Evolutionary conservation across 345 rosid genomes (phyloP).

Genomic region (Mangifera indica): DNA sequence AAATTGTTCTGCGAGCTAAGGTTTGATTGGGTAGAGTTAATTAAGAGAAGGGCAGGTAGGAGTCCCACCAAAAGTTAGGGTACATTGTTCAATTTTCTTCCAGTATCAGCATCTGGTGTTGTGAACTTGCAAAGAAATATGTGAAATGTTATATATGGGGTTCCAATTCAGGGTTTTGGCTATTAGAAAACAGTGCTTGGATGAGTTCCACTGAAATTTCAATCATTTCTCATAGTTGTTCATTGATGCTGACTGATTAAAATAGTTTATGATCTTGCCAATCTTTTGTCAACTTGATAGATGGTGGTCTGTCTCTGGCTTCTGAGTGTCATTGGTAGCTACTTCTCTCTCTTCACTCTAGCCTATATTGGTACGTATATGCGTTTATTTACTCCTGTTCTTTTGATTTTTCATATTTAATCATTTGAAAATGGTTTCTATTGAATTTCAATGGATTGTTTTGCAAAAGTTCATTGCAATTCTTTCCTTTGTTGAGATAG

Average conservation of each 20-base stretch:
- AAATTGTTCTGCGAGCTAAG: not conserved
- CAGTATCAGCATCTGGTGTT: not conserved
- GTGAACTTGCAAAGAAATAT: not conserved
- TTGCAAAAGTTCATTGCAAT: not conserved
- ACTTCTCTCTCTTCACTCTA: constrained; percentile 79
- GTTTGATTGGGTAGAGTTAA: not conserved
- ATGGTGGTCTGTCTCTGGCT: constrained; percentile 90
- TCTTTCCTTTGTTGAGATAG: not conserved
- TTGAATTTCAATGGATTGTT: not conserved
- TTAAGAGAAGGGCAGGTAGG: not conserved
- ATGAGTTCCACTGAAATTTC: not conserved
- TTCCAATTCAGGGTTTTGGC: too few relatives aligned
- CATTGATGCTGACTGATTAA: not conserved
- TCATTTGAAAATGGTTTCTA: not conserved
- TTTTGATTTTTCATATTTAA: not conserved
- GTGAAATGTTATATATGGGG: too few relatives aligned
- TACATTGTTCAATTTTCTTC: not conserved
- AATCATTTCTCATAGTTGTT: not conserved
- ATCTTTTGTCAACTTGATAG: constrained; percentile 39
- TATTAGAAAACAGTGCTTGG: not conserved
- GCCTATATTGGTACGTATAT: constrained; percentile 70
- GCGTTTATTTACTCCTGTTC: constrained; percentile 2
- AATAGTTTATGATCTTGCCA: not conserved
- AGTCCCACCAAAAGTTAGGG: not conserved
- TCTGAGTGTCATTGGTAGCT: constrained; percentile 74